Percentiles rank a stretch among this genome's conserved stretches.
Evolutionary conservation across 148 eudicot genomes (phyloP).

Genomic region (Rhododendron ovatum): DNA sequence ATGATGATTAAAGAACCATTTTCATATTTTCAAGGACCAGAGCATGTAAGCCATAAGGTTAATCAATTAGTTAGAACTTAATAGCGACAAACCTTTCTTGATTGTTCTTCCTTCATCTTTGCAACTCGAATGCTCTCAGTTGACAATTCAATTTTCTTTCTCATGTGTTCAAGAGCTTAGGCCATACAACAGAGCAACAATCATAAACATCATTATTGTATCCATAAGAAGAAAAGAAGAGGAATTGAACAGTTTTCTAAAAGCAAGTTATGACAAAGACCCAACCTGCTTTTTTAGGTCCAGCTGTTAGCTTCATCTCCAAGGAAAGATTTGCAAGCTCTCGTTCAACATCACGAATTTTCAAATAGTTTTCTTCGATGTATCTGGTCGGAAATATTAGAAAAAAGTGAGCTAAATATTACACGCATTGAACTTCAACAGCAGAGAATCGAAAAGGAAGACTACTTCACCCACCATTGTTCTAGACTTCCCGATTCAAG

Average conservation of each 20-base stretch:
- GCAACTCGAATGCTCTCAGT: slow-evolving; percentile 75
- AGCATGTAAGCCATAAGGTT: background rate
- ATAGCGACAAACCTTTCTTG: slow-evolving; percentile 47
- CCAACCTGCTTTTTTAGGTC: slow-evolving; percentile 92
- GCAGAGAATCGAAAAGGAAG: background rate
- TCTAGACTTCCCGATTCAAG: background rate
- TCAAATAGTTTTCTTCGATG: slow-evolving; percentile 83
- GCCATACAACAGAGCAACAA: slow-evolving; percentile 6
- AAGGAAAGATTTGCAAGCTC: slow-evolving; percentile 73
- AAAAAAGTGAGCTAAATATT: background rate
- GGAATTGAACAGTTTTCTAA: background rate
- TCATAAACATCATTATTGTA: background rate
- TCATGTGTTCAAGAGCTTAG: slow-evolving; percentile 85
- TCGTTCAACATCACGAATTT: slow-evolving; percentile 93
- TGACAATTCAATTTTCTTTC: slow-evolving; percentile 89
- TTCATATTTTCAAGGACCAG: background rate
- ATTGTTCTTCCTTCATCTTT: slow-evolving; percentile 82
- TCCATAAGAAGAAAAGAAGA: background rate
- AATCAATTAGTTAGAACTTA: background rate
- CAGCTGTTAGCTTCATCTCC: slow-evolving; percentile 95
- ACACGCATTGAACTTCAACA: background rate
- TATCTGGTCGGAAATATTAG: slow-evolving; percentile 44
- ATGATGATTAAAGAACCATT: slow-evolving; percentile 1
- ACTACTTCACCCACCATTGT: background rate
- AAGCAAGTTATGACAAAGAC: background rate